Percentiles rank a stretch among this genome's conserved stretches.
These are phyloP conservation scores for Bidens hawaiensis DNA, from an alignment of 140 eudicot genomes.

Conservation along the genomic window DNA sequence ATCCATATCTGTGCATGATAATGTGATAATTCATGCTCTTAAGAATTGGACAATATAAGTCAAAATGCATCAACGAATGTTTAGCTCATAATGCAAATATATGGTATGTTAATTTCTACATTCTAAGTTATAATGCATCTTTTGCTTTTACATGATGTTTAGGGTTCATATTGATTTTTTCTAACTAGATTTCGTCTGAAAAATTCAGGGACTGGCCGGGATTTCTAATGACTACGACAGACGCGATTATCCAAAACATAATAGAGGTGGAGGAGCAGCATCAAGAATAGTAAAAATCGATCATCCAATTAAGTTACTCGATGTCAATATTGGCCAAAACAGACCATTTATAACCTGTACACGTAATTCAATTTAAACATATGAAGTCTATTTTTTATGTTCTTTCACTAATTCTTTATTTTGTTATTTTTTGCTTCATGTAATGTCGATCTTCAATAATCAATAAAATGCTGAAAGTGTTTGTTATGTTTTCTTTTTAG, in stretches of 20 bases:
- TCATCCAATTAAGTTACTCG: neutral
- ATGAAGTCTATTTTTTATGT: too few relatives aligned
- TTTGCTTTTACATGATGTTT: neutral
- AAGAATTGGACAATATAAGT: neutral
- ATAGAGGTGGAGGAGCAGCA: constrained; percentile 47
- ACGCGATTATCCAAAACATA: constrained; percentile 56
- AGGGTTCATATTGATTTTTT: neutral
- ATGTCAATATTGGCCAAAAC: constrained; percentile 6
- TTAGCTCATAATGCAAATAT: neutral
- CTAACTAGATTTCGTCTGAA: neutral
- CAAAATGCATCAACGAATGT: neutral
- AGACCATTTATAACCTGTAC: too few relatives aligned
- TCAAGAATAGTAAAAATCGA: neutral
- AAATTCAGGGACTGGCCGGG: constrained; percentile 67
- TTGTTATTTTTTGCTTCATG: neutral
- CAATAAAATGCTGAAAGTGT: neutral
- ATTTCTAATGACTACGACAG: constrained; percentile 51
- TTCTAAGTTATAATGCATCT: neutral
- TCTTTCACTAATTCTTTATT: neutral
- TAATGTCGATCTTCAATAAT: neutral
- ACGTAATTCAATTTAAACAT: neutral
- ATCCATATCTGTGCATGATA: neutral
- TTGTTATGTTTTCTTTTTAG: neutral
- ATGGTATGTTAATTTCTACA: neutral
- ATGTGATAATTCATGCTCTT: too few relatives aligned